A percentile compares a stretch with the other conserved stretches of the same genome.
These are phyloP conservation scores for Aspergillus asperescens DNA, from an alignment of 495 filamentous ascomycete species.

Conservation along the genomic window DNA sequence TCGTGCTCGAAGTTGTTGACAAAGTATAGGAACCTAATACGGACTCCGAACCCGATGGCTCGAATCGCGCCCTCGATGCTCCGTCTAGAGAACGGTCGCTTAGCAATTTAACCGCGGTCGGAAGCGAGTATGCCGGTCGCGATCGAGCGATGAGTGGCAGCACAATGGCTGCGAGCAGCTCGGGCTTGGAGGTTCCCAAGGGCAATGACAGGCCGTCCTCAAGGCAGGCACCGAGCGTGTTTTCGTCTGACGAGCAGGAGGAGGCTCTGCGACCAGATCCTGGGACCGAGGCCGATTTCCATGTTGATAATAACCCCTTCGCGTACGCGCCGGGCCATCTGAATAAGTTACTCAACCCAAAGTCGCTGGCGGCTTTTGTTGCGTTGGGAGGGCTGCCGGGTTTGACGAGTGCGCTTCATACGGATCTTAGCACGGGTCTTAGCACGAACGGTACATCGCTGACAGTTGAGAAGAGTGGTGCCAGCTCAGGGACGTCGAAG, in stretches of 20 bases:
- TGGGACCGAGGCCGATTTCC: slow-evolving; percentile 65
- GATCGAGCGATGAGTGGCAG: slow-evolving; percentile 20
- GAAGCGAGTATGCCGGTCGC: slow-evolving; percentile 8
- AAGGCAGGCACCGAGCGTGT: slow-evolving; percentile 9
- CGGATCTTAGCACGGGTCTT: slow-evolving; percentile 61
- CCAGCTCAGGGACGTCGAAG: slow-evolving; percentile 39
- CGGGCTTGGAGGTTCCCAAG: slow-evolving; percentile 3
- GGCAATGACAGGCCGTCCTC: slow-evolving; percentile 1
- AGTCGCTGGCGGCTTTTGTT: slow-evolving; percentile 69
- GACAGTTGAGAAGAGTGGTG: slow-evolving; percentile 52
- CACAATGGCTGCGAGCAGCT: slow-evolving; percentile 17
- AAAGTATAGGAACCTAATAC: not conserved
- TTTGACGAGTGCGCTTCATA: slow-evolving; percentile 71
- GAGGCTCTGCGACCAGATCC: slow-evolving; percentile 65
- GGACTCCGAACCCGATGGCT: slow-evolving; percentile 2
- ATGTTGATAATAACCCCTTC: slow-evolving; percentile 71
- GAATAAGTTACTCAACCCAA: slow-evolving; percentile 74
- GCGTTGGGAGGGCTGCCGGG: slow-evolving; percentile 76
- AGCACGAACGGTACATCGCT: slow-evolving; percentile 61
- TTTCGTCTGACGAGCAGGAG: slow-evolving; percentile 24
- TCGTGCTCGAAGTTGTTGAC: not conserved
- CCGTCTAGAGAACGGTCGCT: slow-evolving; percentile 2
- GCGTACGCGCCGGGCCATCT: slow-evolving; percentile 79
- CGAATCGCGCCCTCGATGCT: not conserved
- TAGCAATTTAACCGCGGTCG: slow-evolving; percentile 14